Evolutionary conservation across 768 basidiomycete species (phyloP).

Genomic region (Tulasnella sp.): DNA sequence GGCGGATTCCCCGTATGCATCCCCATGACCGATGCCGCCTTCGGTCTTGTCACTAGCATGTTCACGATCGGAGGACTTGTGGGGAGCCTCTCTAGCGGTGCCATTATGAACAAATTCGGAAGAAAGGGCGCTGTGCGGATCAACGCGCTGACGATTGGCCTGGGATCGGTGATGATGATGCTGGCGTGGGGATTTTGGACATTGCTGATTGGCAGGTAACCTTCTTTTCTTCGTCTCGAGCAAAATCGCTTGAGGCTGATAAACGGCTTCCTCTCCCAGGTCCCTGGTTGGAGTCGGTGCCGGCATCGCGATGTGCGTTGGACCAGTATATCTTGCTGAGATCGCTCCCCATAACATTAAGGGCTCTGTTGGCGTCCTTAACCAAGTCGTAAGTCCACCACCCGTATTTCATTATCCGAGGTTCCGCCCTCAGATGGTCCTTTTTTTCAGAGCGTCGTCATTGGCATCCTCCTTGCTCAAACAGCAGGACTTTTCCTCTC

Average conservation of each 20-base stretch:
- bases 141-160: slow-evolving; percentile 43
- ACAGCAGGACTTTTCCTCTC: slow-evolving; percentile 58
- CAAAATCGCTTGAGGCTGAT: not conserved
- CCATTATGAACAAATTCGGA: slow-evolving; percentile 58
- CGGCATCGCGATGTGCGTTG: slow-evolving; percentile 19
- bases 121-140: slow-evolving; percentile 53
- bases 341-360: slow-evolving; percentile 28
- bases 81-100: slow-evolving; percentile 59
- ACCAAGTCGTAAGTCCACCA: slow-evolving; percentile 19
- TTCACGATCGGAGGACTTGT: slow-evolving; percentile 82
- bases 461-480: slow-evolving; percentile 83
- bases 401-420: not conserved
- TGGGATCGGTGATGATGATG: slow-evolving; percentile 41
- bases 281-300: slow-evolving; percentile 14
- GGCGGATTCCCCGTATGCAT: slow-evolving; percentile 55
- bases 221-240: not conserved
- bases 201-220: slow-evolving; percentile 15
- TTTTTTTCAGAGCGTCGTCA: slow-evolving; percentile 39
- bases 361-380: slow-evolving; percentile 23
- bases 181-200: slow-evolving; percentile 6
- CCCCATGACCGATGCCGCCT: slow-evolving; percentile 61
- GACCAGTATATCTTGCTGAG: slow-evolving; percentile 28
- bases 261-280: not conserved
- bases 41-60: slow-evolving; percentile 72
- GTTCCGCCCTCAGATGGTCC: not conserved